These are phyloP conservation scores for Chlorophyllum brunneum DNA, from an alignment of 768 basidiomycete genomes.

Conservation along the genomic window DNA sequence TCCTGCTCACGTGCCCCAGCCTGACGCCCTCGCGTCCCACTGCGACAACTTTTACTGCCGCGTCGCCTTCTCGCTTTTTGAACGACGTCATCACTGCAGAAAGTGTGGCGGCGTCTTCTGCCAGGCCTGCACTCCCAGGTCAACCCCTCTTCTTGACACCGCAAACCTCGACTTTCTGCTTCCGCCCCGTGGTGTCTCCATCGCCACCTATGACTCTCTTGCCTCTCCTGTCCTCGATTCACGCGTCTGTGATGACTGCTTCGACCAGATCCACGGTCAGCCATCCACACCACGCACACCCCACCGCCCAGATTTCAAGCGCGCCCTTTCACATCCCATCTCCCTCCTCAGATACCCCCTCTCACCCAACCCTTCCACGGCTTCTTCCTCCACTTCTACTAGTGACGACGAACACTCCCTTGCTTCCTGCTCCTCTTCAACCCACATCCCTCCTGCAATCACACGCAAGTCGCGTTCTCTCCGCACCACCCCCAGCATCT, in stretches of 20 bases:
- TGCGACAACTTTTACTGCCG: conserved; percentile 79
- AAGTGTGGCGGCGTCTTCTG: conserved; percentile 84
- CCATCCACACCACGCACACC: conserved; percentile 42
- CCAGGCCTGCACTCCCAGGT: conserved; percentile 51
- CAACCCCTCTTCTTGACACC: conserved; percentile 69
- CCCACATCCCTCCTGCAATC: conserved; percentile 21
- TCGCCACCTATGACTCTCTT: conserved; percentile 55
- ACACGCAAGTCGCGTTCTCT: conserved; percentile 28
- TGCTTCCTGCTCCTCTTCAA: conserved; percentile 23
- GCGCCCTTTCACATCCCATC: conserved; percentile 36
- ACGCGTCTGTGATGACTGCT: conserved; percentile 80
- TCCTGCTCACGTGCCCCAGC: conserved; percentile 33
- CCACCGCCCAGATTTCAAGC: conserved; percentile 29
- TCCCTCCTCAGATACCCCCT: conserved; percentile 34
- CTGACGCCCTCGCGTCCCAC: conserved; percentile 53
- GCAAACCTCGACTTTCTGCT: conserved; percentile 65
- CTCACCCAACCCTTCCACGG: conserved; percentile 21
- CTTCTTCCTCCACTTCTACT: conserved; percentile 23
- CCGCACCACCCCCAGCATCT: conserved; percentile 27
- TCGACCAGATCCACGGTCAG: conserved; percentile 65
- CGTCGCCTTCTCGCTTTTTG: conserved; percentile 59
- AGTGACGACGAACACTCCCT: conserved; percentile 29
- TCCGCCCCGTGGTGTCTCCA: conserved; percentile 65
- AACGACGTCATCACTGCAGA: conserved; percentile 81
- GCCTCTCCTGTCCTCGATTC: conserved; percentile 49